Conservation (phyloP, 2,329 filamentous ascomycete species). For the Cordyceps cateniannulata region DNA sequence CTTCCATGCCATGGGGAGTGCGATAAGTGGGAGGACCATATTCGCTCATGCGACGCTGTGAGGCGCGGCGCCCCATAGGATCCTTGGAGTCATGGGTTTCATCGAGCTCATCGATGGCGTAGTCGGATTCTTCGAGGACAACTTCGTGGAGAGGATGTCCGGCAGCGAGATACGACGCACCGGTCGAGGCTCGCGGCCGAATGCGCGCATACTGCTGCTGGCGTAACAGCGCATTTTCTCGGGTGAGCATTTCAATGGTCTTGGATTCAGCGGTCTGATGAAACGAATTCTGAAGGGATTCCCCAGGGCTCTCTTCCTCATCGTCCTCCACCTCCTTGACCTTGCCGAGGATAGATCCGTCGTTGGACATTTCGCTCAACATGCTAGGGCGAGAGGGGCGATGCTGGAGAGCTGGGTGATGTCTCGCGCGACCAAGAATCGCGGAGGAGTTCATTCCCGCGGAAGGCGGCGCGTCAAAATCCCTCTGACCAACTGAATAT, state of each 20-base stretch:
- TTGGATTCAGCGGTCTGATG: constrained; percentile 53
- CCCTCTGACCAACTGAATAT: constrained; percentile 88
- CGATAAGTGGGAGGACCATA: constrained; percentile 42
- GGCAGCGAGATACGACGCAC: constrained; percentile 47
- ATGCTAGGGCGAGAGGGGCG: constrained; percentile 74
- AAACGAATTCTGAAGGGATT: constrained; percentile 40
- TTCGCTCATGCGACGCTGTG: constrained; percentile 52
- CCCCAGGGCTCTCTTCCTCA: constrained; percentile 51
- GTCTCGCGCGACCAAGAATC: constrained; percentile 47
- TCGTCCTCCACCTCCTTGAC: constrained; percentile 66
- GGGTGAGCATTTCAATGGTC: constrained; percentile 55
- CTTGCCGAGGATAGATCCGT: constrained; percentile 56
- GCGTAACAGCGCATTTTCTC: constrained; percentile 57
- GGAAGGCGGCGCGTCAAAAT: constrained; percentile 51
- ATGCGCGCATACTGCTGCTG: constrained; percentile 45
- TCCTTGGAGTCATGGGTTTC: constrained; percentile 48
- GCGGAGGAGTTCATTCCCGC: constrained; percentile 40
- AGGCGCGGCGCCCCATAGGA: constrained; percentile 39
- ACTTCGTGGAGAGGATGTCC: constrained; percentile 53
- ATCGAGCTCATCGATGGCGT: constrained; percentile 66
- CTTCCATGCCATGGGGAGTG: constrained; percentile 47
- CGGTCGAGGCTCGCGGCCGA: constrained; percentile 52
- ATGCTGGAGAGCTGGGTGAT: constrained; percentile 68
- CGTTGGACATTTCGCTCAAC: constrained; percentile 64
- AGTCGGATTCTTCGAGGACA: constrained; percentile 61